A percentile compares a stretch with the other conserved stretches of the same genome.
Evolutionary conservation across 169 alveolate species (phyloP).

Genomic region (Plasmodium vivax): DNA sequence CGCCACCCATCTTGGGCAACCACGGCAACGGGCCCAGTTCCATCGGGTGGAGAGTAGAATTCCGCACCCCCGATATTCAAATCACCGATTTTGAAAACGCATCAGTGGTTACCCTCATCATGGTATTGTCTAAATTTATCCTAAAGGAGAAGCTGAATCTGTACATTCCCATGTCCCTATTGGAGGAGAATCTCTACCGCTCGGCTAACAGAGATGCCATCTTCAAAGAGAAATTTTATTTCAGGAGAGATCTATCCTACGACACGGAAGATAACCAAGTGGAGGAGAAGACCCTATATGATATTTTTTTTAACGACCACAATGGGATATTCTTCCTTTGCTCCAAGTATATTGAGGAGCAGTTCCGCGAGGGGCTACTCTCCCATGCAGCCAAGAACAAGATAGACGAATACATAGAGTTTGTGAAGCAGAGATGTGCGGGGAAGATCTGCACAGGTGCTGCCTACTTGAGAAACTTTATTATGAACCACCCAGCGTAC

Average conservation of each 20-base stretch:
- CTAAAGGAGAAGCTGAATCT: conserved; percentile 88
- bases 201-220: conserved; percentile 89
- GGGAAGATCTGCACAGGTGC: conserved; percentile 94
- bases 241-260: conserved; percentile 80
- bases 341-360: conserved; percentile 63
- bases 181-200: conserved; percentile 92
- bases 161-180: conserved; percentile 92
- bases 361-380: conserved; percentile 46
- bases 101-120: conserved; percentile 86
- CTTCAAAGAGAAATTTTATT: conserved; percentile 87
- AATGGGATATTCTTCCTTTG: conserved; percentile 82
- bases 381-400: conserved; percentile 71
- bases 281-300: conserved; percentile 79
- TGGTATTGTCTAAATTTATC: conserved; percentile 84
- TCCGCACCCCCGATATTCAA: conserved; percentile 96
- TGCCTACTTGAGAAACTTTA: conserved; percentile 87
- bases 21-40: conserved; percentile 62
- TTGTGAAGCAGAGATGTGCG: conserved; percentile 83
- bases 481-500: conserved; percentile 89
- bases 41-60: conserved; percentile 94
- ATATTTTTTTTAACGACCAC: conserved; percentile 84
- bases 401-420: conserved; percentile 78
- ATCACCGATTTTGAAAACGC: conserved; percentile 95
- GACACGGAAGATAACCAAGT: conserved; percentile 67
- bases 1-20: conserved; percentile 89